A percentile compares a stretch with the other conserved stretches of the same genome.
Conservation (phyloP, 768 basidiomycete genomes). For the Trametes sanguinea region DNA sequence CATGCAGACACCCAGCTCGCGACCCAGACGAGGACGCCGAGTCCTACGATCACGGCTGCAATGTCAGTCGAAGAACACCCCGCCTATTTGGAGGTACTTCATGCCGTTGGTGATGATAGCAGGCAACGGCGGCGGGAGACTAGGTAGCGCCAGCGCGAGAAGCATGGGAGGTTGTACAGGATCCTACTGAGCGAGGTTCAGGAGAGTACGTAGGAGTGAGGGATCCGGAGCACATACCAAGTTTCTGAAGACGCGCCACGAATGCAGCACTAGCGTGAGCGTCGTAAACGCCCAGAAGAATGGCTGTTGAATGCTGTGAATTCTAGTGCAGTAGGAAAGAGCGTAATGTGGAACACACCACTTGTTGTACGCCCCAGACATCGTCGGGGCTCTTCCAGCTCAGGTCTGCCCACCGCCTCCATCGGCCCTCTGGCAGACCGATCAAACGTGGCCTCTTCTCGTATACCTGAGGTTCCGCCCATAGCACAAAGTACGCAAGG, state of each 20-base stretch:
- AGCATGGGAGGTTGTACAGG: slow-evolving; percentile 59
- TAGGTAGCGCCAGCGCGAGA: slow-evolving; percentile 59
- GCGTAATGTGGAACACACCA: slow-evolving; percentile 48
- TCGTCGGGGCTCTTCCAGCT: slow-evolving; percentile 40
- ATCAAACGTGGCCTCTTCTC: slow-evolving; percentile 38
- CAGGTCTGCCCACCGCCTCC: slow-evolving; percentile 68
- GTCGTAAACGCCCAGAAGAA: slow-evolving; percentile 86
- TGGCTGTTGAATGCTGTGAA: slow-evolving; percentile 45
- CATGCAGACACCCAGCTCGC: slow-evolving; percentile 30
- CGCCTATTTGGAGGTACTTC: slow-evolving; percentile 70
- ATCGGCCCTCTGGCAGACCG: slow-evolving; percentile 39
- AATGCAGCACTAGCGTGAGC: slow-evolving; percentile 69
- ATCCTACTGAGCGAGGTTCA: slow-evolving; percentile 43
- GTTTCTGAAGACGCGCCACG: slow-evolving; percentile 67
- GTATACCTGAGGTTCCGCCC: slow-evolving; percentile 59
- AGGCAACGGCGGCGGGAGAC: slow-evolving; percentile 66
- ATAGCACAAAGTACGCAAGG: slow-evolving; percentile 67
- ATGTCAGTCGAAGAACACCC: slow-evolving; percentile 72
- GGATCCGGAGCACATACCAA: slow-evolving; percentile 49
- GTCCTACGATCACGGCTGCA: slow-evolving; percentile 65
- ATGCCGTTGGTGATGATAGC: slow-evolving; percentile 61
- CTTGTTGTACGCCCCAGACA: slow-evolving; percentile 52
- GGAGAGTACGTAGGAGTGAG: background rate
- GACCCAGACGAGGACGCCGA: slow-evolving; percentile 51
- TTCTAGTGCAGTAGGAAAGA: too few species aligned